A percentile compares a stretch with the other conserved stretches of the same genome.
phyloP scores from a whole-genome alignment of 106 monocot genomes.

The Allium cepa region DNA sequence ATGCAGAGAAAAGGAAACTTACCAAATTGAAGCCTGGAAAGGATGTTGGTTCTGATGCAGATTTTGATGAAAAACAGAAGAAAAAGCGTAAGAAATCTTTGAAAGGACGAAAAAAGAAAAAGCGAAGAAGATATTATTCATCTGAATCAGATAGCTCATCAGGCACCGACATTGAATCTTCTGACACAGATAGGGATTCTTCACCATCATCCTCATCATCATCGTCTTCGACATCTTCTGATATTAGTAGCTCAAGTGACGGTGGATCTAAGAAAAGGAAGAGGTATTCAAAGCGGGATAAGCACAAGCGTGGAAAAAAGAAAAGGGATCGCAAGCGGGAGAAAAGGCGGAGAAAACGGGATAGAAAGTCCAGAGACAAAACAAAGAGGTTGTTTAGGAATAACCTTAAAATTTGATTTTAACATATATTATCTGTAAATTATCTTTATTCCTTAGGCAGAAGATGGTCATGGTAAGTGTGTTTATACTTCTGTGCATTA shows the following conservation, averaged over 20 bases:
- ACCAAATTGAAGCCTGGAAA: constrained; percentile 38
- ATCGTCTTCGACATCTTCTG: constrained; percentile 49
- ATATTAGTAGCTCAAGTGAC: constrained; percentile 84
- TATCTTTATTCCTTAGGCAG: not conserved
- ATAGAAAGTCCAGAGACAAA: constrained; percentile 56
- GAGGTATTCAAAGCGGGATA: constrained; percentile 50
- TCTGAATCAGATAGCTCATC: constrained; percentile 61
- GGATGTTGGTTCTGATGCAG: constrained; percentile 33
- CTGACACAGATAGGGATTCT: constrained; percentile 69
- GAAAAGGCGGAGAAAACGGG: constrained; percentile 49
- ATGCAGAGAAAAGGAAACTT: constrained; percentile 65
- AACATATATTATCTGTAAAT: not conserved
- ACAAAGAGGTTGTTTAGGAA: constrained; percentile 43
- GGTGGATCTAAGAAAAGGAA: constrained; percentile 55
- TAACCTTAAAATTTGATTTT: not conserved
- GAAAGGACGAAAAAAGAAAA: constrained; percentile 66
- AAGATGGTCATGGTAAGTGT: not conserved
- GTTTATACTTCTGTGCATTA: not conserved
- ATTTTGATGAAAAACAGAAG: constrained; percentile 24
- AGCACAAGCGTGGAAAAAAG: constrained; percentile 61
- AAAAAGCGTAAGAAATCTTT: constrained; percentile 54
- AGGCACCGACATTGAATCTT: constrained; percentile 42
- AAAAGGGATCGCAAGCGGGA: constrained; percentile 69
- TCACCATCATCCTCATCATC: constrained; percentile 52
- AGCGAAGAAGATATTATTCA: constrained; percentile 62